Evolutionary conservation across 1,284 basidiomycete genomes (phyloP), one percentile per base, ranked within the genome.

Genomic region (Microbotryomycetes sp.): DNA sequence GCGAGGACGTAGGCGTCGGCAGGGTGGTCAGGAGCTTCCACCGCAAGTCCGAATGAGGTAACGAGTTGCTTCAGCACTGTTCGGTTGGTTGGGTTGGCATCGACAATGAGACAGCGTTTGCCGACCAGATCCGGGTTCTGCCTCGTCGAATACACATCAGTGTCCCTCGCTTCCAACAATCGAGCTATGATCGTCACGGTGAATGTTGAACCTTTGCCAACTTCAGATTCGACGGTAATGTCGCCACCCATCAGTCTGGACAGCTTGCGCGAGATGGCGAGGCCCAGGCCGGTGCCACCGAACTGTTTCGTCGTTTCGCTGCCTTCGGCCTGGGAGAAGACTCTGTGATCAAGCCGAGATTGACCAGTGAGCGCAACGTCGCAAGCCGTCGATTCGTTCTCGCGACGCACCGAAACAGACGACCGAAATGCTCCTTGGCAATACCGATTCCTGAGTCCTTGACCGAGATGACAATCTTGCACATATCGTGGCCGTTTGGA

Each of bases 121-220:
- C 64, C 64, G n/a, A 22, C 42, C 30, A 68, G 58, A 46, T 68
- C 66, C 26, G 59, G 64, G 23, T 63, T 64, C n/a, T 49, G 36
- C 0, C 25, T 23, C 0, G 64, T 51, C 0, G 62, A 54, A 58
- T 68, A 68, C 2, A 49, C 58, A 25, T 68, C 64, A 3, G 60
- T 54, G 2, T 36, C 36, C 1, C 59, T 50, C 5, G 50, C 3
- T 3, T 36, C 36, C 7, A 49, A 22, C 1, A 46, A 26, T 1
- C 26, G 49, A 0, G 64, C 68, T 31, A 62, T 32, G 61, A 67
- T 62, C 2, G 55, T 46, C 16, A 70, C 47, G 25, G 64, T 65
- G 53, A 71, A 71, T 1, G 66, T 66, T 12, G 68, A 68, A 0
- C 70, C 70, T 42, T 65, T 56, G 23, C 66, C 68, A 48, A 63